Conservation (phyloP, 106 monocot species). For the Dactylorhiza incarnata region DNA sequence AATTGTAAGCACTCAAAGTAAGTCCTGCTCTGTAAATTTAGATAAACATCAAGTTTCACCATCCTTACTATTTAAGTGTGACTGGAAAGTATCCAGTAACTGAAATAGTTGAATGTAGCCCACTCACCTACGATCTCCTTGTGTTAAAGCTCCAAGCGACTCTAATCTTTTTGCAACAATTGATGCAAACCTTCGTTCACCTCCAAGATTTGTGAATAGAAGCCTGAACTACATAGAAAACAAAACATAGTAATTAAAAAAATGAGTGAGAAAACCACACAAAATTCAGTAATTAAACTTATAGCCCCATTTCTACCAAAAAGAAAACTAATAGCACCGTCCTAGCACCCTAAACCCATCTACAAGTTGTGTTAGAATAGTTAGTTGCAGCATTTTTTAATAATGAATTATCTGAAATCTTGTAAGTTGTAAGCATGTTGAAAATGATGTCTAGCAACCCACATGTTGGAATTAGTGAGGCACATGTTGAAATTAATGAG, state of each 20-base stretch:
- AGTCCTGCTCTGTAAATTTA: conserved; percentile 67
- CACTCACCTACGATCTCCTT: conserved; percentile 97
- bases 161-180: conserved; percentile 97
- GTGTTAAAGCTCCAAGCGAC: conserved; percentile 91
- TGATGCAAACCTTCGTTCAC: conserved; percentile 95
- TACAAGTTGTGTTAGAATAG: too few relatives aligned
- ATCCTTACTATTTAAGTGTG: neutral
- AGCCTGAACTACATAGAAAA: conserved; percentile 46
- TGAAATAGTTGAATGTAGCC: neutral
- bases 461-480: too few relatives aligned
- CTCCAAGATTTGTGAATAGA: conserved; percentile 96
- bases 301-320: too few relatives aligned
- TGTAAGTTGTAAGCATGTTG: too few relatives aligned
- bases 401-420: too few relatives aligned
- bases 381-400: too few relatives aligned
- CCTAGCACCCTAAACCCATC: too few relatives aligned
- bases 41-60: neutral
- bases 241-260: conserved; percentile 5
- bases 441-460: too few relatives aligned
- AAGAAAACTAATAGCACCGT: too few relatives aligned
- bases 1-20: conserved; percentile 86
- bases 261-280: too few relatives aligned
- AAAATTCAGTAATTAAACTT: too few relatives aligned
- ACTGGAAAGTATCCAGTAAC: neutral
- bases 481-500: too few relatives aligned